These are phyloP conservation scores for Diaporthe nobilis DNA, from an alignment of 2,329 filamentous ascomycete genomes.

Conservation along the genomic window DNA sequence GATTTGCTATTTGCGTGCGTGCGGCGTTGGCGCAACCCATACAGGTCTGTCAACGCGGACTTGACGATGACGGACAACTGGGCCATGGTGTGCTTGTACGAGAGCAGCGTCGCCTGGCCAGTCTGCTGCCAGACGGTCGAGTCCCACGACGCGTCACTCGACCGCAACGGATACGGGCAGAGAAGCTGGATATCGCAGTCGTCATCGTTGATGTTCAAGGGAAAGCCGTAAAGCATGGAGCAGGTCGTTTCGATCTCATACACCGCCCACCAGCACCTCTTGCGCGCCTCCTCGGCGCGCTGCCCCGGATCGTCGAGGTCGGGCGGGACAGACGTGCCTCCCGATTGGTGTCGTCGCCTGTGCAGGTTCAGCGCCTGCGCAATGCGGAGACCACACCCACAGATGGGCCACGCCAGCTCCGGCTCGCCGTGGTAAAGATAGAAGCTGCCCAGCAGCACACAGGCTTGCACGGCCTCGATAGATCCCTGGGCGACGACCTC, in stretches of 20 bases:
- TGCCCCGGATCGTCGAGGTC: background rate
- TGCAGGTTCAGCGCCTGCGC: background rate
- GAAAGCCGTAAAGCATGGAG: background rate
- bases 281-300: constrained; percentile 1
- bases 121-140: background rate
- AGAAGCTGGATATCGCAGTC: constrained; percentile 1
- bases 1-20: background rate
- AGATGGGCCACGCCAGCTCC: constrained; percentile 6
- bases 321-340: background rate
- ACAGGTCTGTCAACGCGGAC: background rate
- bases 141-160: background rate
- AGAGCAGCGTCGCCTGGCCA: background rate
- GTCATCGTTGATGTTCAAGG: constrained; percentile 8
- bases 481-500: background rate
- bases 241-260: background rate
- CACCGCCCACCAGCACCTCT: constrained; percentile 13
- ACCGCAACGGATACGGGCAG: background rate
- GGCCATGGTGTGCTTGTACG: background rate
- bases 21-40: background rate
- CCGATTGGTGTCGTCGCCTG: background rate
- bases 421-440: constrained; percentile 6
- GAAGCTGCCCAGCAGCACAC: background rate
- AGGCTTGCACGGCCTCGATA: constrained; percentile 6
- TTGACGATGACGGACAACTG: background rate
- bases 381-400: background rate